Percentiles rank a stretch among this genome's conserved stretches.
phyloP scores from a whole-genome alignment of 2,329 filamentous ascomycete genomes.

The Pseudocercospora vitis region DNA sequence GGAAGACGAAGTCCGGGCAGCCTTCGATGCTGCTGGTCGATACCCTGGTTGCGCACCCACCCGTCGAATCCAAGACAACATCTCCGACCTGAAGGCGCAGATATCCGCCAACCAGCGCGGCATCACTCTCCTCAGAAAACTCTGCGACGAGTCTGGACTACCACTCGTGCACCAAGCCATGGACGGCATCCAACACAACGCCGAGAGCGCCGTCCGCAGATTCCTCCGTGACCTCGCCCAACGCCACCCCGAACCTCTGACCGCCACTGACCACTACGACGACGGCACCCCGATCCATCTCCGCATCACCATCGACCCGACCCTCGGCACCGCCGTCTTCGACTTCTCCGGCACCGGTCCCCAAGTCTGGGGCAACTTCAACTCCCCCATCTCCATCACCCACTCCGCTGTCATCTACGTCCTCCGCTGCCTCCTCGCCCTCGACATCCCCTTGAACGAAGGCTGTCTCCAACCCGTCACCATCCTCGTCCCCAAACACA shows the following conservation, averaged over 20 bases:
- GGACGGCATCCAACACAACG: constrained; percentile 42
- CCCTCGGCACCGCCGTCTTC: constrained; percentile 38
- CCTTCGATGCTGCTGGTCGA: constrained; percentile 63
- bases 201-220: constrained; percentile 38
- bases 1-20: constrained; percentile 36
- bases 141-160: constrained; percentile 40
- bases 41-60: constrained; percentile 38
- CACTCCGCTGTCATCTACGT: constrained; percentile 41
- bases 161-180: constrained; percentile 44
- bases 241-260: constrained; percentile 24
- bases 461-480: constrained; percentile 37
- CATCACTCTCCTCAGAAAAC: constrained; percentile 36
- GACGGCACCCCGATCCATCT: constrained; percentile 42
- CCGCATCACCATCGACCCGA: constrained; percentile 37
- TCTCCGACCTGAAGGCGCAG: constrained; percentile 41
- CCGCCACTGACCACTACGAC: constrained; percentile 44
- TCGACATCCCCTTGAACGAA: constrained; percentile 52
- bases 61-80: constrained; percentile 38
- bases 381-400: constrained; percentile 43
- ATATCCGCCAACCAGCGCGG: constrained; percentile 40
- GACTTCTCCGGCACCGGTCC: constrained; percentile 45
- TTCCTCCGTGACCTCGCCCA: constrained; percentile 33
- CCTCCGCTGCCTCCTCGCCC: constrained; percentile 35
- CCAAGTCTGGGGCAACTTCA: constrained; percentile 38
- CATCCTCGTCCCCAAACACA: constrained; percentile 33